Evolutionary conservation across 1,284 basidiomycete genomes (phyloP).

Genomic region (Cystobasidium slooffiae): DNA sequence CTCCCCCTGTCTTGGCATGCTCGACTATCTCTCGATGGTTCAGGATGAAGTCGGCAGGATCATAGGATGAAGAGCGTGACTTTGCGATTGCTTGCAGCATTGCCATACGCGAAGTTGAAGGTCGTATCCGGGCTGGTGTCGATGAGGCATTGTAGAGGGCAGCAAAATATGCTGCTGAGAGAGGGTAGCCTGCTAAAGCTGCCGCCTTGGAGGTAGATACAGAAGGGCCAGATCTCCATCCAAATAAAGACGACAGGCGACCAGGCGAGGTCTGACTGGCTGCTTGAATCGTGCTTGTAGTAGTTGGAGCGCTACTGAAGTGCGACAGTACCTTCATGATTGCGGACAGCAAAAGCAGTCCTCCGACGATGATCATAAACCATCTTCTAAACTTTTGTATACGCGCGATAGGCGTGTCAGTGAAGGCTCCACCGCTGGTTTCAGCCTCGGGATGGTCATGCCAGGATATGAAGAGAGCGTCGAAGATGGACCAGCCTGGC

Average conservation of each 20-base stretch:
- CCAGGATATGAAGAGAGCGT: constrained; percentile 30
- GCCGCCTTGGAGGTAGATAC: background rate
- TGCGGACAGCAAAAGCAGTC: constrained; percentile 6
- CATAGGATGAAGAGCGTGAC: constrained; percentile 12
- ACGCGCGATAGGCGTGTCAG: constrained; percentile 25
- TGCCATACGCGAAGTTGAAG: constrained; percentile 1
- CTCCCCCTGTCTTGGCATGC: background rate
- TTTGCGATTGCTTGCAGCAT: constrained; percentile 20
- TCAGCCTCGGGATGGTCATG: constrained; percentile 18
- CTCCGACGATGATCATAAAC: background rate
- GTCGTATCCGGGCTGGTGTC: background rate
- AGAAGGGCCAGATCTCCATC: background rate
- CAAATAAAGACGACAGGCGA: background rate
- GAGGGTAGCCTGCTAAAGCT: constrained; percentile 4
- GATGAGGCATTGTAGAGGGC: constrained; percentile 11
- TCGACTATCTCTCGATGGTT: background rate
- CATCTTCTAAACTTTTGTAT: constrained; percentile 19
- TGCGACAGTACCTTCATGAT: background rate
- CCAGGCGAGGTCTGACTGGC: background rate
- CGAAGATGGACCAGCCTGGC: constrained; percentile 31
- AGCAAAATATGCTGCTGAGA: constrained; percentile 6
- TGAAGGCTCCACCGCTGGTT: constrained; percentile 9
- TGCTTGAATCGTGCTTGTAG: background rate
- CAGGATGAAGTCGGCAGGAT: constrained; percentile 17
- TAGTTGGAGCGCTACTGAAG: background rate